phyloP scores from a whole-genome alignment of 495 filamentous ascomycete species.

The Penicillium paxilli region DNA sequence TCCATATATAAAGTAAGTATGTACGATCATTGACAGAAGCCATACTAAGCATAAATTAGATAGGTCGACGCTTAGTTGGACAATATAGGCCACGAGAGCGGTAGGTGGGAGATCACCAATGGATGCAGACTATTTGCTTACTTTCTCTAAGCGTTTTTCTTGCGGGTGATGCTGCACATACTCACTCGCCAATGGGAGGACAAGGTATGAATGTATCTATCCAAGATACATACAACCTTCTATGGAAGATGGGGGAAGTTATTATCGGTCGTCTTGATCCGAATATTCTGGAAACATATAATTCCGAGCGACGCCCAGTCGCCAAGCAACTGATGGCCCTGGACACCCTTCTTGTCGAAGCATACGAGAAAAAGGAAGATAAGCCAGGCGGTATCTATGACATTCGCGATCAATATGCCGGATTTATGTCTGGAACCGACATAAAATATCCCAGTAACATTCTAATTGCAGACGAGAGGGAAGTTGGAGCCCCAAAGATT shows the following conservation, averaged over 20 bases:
- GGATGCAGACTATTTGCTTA: constrained; percentile 5
- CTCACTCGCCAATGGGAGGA: constrained; percentile 47
- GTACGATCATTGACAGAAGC: neutral
- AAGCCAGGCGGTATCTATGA: constrained; percentile 1
- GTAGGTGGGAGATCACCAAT: constrained; percentile 3
- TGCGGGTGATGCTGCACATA: constrained; percentile 54
- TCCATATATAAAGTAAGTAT: constrained; percentile 19
- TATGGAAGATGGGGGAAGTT: constrained; percentile 50
- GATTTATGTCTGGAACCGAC: constrained; percentile 20
- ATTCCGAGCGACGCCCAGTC: constrained; percentile 31
- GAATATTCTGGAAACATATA: constrained; percentile 36
- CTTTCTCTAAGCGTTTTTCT: constrained; percentile 38
- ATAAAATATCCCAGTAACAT: constrained; percentile 19
- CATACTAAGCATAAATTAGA: constrained; percentile 1
- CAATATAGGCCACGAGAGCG: constrained; percentile 6
- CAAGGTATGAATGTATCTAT: constrained; percentile 57
- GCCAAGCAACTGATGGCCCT: constrained; percentile 17
- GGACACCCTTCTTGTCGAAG: constrained; percentile 12
- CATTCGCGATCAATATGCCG: constrained; percentile 13
- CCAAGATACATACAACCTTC: constrained; percentile 54
- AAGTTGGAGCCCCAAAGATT: constrained; percentile 13
- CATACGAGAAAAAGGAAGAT: constrained; percentile 9
- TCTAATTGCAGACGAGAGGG: constrained; percentile 10
- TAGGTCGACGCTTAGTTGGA: constrained; percentile 9
- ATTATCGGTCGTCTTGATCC: constrained; percentile 22